Evolutionary conservation across 768 basidiomycete genomes (phyloP), one percentile per base, ranked within the genome.

Genomic region (Wakefieldia striispora): DNA sequence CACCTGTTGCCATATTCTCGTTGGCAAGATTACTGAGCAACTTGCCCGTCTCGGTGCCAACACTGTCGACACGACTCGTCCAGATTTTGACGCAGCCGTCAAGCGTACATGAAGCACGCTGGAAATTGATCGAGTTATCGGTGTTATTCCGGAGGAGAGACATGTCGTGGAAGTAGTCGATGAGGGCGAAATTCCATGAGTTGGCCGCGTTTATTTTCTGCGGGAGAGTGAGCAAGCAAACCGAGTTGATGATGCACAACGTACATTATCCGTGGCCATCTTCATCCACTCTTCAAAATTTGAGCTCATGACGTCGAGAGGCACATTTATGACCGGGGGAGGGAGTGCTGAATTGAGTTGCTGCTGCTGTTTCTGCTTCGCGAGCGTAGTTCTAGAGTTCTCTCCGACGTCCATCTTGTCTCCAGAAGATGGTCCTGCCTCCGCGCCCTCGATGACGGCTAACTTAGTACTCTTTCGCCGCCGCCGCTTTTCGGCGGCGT

Each of bases 211-310:
- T 99, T 72, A 99, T 98, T 97, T 98, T 99, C 97, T 98, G 63
- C 17, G 29, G 50, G 40, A 52, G 41, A 35, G 46, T 67, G 38
- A 56, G 50, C 35, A 43, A 20, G 37, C 19, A 21, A 26, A 24
- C 23, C 21, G 0, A 27, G 39, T 46, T 8, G 31, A 42, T 23
- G 13, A 26, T 6, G n/a, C 6, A 37, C n/a, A 34, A 65, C 54
- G 33, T 14, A 97, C 97, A 69, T 98, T 98, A 65, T 98, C 95
- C 3, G 95, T 98, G 1, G 95, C 94, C 84, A 98, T 85, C 76
- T 98, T 98, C 95, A 99, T 98, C 97, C 97, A 98, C 69, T 98
- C 94, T 67, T 99, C 97, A 62, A 87, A 97, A 60, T 94, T 97
- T 34, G 84, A 87, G 70, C 78, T 91, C 82, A 91, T 90, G n/a